Evolutionary conservation across 257 asterid species (phyloP).

Genomic region (Gardenia jasminoides): DNA sequence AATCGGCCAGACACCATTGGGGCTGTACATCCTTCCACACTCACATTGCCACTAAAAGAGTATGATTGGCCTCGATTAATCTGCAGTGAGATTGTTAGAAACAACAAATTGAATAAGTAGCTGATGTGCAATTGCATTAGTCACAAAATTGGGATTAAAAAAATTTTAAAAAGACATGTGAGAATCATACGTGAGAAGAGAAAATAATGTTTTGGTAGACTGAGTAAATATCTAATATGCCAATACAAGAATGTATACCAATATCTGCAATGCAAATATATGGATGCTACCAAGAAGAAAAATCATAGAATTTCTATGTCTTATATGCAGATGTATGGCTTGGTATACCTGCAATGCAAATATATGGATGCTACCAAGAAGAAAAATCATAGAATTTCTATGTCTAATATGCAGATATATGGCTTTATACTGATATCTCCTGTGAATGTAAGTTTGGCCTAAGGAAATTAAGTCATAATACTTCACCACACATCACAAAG

Average conservation of each 20-base stretch:
- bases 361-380: background rate
- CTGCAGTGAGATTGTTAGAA: constrained; percentile 39
- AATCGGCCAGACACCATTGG: constrained; percentile 63
- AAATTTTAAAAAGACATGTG: background rate
- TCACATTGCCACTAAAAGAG: constrained; percentile 71
- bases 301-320: background rate
- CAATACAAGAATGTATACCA: background rate
- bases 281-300: background rate
- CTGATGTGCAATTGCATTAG: background rate
- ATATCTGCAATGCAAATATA: background rate
- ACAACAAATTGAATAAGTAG: background rate
- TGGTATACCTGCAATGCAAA: too few species aligned
- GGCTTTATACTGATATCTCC: background rate
- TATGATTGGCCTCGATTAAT: constrained; percentile 76
- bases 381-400: background rate
- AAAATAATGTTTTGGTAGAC: background rate
- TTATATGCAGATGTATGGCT: background rate
- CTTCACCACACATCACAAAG: constrained; percentile 1
- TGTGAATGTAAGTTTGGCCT: background rate
- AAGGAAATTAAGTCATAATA: background rate
- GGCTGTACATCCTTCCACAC: constrained; percentile 77
- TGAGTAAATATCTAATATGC: background rate
- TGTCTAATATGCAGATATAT: background rate
- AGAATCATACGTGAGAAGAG: background rate
- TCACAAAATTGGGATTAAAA: background rate